Base-by-base conservation (phyloP, 192 early-diverging fungal genomes). In the Geranomyces variabilis region DNA sequence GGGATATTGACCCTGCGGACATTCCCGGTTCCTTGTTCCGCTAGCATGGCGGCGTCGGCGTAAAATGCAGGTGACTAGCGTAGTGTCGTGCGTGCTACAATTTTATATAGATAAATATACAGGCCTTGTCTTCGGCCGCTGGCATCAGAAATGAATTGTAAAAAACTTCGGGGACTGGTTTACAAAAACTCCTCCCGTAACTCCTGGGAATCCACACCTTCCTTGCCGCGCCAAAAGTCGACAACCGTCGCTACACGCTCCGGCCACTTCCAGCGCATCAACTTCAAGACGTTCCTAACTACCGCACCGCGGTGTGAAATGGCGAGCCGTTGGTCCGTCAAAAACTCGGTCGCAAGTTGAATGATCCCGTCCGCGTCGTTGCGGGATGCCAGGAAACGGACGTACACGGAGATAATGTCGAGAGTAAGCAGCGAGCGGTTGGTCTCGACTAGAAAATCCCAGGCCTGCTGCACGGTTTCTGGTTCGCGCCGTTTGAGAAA, bases 191-290 rank as follows among this genome's bases (percentile, higher is more conserved):
- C 51, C 51, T 53, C 51, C 15, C 4, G 3, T 7, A 53, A 15
- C 19, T 53, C n/a, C 7, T n/a, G 2, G 4, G 24, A 24, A 53
- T 53, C 51, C 24, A 53, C 24, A 17, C 19, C 51, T 7, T 60
- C 31, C 43, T 36, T 64, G 21, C 10, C 43, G 1, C 21, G 15
- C 63, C 63, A 64, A 29, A 64, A 64, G 2, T 17, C 29, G 6
- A 24, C 21, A 31, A 64, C 63, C 41, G 33, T 36, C 1, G 15
- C 17, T 36, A 21, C 29, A 10, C 33, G 33, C n/a, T 45, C 41
- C n/a, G 63, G 63, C 17, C 33, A 64, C 43, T 64, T 64, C 63
- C 44, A 45, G n/a, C 43, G 15, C n/a, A 64, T 29, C 41, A 64
- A 21, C 15, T 45, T 36, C 7, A 41, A 10, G 14, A 29, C 28